phyloP scores from a whole-genome alignment of 2,329 filamentous ascomycete species.

The Cryphonectria parasitica region DNA sequence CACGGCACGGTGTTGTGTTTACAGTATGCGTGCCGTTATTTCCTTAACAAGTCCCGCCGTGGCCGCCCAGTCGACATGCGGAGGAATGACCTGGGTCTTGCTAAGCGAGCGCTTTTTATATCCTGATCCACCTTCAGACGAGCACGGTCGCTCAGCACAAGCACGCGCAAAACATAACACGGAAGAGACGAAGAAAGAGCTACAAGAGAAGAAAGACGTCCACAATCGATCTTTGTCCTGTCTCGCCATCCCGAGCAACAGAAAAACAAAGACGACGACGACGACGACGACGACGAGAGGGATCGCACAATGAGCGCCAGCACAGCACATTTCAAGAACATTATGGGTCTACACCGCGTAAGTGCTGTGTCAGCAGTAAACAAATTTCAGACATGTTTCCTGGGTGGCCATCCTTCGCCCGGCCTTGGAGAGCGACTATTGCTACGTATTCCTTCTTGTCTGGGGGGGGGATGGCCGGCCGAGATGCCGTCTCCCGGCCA shows the following conservation, averaged over 20 bases:
- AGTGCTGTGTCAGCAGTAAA: background rate
- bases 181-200: background rate
- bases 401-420: background rate
- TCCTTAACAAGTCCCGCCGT: background rate
- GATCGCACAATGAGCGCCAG: background rate
- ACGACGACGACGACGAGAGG: background rate
- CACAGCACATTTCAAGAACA: background rate
- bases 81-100: background rate
- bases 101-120: constrained; percentile 26
- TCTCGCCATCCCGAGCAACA: background rate
- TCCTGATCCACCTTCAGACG: constrained; percentile 12
- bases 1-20: background rate
- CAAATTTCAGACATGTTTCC: background rate
- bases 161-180: background rate
- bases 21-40: background rate
- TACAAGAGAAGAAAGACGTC: too few species aligned
- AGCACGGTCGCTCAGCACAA: background rate
- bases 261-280: too few species aligned
- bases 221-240: background rate
- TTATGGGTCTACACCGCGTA: background rate
- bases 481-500: background rate
- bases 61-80: background rate
- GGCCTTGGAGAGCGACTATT: background rate
- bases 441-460: constrained; percentile 2
- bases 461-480: background rate